These are phyloP conservation scores for Prunus armeniaca DNA, from an alignment of 306 rosid species.

Conservation along the genomic window DNA sequence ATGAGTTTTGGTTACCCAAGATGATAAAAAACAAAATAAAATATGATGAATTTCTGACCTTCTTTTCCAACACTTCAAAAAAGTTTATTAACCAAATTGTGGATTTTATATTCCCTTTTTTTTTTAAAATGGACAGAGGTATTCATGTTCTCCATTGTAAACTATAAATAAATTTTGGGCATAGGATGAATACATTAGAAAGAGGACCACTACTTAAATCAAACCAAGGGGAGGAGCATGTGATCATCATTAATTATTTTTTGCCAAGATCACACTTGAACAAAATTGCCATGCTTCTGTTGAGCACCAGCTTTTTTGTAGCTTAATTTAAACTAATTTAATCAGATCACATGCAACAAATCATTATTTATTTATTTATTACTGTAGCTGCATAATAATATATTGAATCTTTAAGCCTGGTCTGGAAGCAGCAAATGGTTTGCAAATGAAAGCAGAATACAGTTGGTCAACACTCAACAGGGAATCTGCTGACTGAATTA, in stretches of 20 bases:
- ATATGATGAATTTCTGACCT: too few species aligned
- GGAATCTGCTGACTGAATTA: conserved; percentile 1
- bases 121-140: too few species aligned
- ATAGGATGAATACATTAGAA: too few species aligned
- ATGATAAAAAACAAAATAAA: too few species aligned
- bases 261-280: neutral
- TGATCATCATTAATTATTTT: conserved; percentile 9
- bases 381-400: neutral
- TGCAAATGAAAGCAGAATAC: neutral
- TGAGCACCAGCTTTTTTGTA: neutral
- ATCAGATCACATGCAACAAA: neutral
- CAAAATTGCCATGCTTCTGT: conserved; percentile 1
- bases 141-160: too few species aligned
- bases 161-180: too few species aligned
- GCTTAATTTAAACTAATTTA: neutral
- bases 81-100: too few species aligned
- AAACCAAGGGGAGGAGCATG: neutral
- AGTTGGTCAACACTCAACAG: conserved; percentile 30
- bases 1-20: too few species aligned
- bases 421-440: neutral
- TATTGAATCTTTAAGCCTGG: neutral
- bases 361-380: neutral
- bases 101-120: too few species aligned
- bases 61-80: too few species aligned
- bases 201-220: neutral